Conservation (phyloP, 2,329 filamentous ascomycete genomes). For the Gnomoniopsis smithogilvyi region DNA sequence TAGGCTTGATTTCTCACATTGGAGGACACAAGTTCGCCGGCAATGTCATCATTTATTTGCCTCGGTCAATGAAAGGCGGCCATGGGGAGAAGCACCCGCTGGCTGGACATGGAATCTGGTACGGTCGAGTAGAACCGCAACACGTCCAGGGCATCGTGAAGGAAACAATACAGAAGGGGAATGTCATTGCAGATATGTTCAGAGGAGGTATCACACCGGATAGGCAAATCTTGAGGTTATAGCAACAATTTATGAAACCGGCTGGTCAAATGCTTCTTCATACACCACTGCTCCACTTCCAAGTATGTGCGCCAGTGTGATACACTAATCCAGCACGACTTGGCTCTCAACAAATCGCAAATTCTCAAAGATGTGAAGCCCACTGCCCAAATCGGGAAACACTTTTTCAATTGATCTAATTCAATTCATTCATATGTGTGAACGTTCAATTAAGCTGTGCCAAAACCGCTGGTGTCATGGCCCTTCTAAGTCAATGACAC, state of each 20-base stretch:
- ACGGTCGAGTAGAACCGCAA: constrained; percentile 71
- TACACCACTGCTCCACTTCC: background rate
- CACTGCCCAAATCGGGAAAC: background rate
- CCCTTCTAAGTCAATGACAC: background rate
- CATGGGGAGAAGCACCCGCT: constrained; percentile 52
- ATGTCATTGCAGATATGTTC: constrained; percentile 68
- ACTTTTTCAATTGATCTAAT: background rate
- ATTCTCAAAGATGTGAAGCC: background rate
- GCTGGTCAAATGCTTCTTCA: background rate
- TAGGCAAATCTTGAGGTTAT: constrained; percentile 50
- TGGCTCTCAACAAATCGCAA: background rate
- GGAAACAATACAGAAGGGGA: constrained; percentile 66
- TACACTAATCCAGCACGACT: background rate
- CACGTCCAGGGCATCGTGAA: constrained; percentile 73
- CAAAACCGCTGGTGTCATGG: background rate
- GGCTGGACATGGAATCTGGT: constrained; percentile 75
- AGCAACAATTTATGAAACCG: constrained; percentile 17
- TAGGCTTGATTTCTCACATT: constrained; percentile 74
- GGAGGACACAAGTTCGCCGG: constrained; percentile 85
- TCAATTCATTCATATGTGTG: too few species aligned
- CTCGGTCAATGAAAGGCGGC: constrained; percentile 44
- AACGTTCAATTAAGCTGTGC: background rate
- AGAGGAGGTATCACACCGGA: constrained; percentile 62
- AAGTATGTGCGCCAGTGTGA: background rate
- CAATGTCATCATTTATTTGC: constrained; percentile 79